phyloP scores from a whole-genome alignment of 371 early-diverging fungal genomes.

The Polyrhizophydium stewartii region DNA sequence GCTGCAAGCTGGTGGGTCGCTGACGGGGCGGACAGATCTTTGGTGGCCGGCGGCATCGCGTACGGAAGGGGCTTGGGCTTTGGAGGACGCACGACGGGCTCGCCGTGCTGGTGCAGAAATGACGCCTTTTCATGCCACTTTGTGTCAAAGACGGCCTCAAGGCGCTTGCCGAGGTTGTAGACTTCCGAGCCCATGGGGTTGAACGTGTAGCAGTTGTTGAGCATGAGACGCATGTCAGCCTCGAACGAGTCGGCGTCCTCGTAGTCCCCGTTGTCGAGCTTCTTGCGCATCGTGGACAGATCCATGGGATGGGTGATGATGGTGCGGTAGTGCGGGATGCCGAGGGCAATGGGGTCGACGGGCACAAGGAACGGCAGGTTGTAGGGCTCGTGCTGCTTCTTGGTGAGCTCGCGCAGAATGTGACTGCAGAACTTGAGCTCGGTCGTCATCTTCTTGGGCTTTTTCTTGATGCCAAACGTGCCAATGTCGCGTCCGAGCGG shows the following conservation, averaged over 20 bases:
- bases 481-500: constrained; percentile 5
- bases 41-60: neutral
- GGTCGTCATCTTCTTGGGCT: constrained; percentile 6
- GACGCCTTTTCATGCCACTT: constrained; percentile 61
- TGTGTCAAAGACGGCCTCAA: constrained; percentile 79
- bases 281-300: constrained; percentile 81
- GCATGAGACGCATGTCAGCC: constrained; percentile 81
- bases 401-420: constrained; percentile 73
- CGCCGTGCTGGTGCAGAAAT: constrained; percentile 10
- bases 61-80: constrained; percentile 3
- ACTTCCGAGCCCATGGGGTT: constrained; percentile 89
- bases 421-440: constrained; percentile 58
- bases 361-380: constrained; percentile 70
- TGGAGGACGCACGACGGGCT: constrained; percentile 5
- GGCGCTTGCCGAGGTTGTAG: constrained; percentile 70
- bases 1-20: no score
- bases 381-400: constrained; percentile 45
- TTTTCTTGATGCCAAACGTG: neutral
- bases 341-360: constrained; percentile 87
- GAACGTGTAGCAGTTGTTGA: constrained; percentile 92
- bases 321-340: constrained; percentile 90
- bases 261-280: constrained; percentile 78
- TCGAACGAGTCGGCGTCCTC: constrained; percentile 70
- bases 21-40: neutral
- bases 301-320: constrained; percentile 99